Conservation (phyloP, 2,329 filamentous ascomycete species). For the Xylaria sp. region DNA sequence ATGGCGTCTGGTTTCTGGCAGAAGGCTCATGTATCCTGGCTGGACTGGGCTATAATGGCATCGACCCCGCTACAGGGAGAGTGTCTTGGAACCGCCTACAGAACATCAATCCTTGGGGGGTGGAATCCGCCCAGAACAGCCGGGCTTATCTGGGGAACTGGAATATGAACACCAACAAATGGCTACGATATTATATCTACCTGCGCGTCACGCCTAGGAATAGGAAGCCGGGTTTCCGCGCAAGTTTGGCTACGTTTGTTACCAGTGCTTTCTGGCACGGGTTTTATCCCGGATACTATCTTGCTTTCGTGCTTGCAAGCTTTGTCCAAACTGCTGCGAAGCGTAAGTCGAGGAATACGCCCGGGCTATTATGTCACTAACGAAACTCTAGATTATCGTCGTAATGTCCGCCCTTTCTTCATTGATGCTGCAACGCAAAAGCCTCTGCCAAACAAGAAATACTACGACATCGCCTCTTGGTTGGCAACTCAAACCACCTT, state of each 20-base stretch:
- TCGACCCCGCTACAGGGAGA: constrained; percentile 85
- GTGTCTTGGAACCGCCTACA: constrained; percentile 88
- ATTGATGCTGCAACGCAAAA: constrained; percentile 78
- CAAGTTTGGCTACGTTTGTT: constrained; percentile 91
- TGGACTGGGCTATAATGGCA: constrained; percentile 92
- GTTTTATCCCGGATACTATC: constrained; percentile 96
- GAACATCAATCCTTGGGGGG: constrained; percentile 86
- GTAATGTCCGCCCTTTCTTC: constrained; percentile 92
- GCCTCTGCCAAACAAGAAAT: constrained; percentile 77
- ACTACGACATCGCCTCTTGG: constrained; percentile 85
- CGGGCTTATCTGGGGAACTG: constrained; percentile 89
- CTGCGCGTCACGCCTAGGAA: constrained; percentile 93
- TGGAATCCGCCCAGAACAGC: constrained; percentile 94
- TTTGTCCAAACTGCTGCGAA: constrained; percentile 95
- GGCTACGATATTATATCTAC: constrained; percentile 96
- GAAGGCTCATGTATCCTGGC: constrained; percentile 95
- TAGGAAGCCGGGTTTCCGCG: constrained; percentile 95
- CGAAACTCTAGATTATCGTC: constrained; percentile 77
- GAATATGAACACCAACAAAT: constrained; percentile 99
- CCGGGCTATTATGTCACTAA: constrained; percentile 28
- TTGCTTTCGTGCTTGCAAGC: constrained; percentile 88
- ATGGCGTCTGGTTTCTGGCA: constrained; percentile 92
- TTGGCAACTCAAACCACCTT: constrained; percentile 84
- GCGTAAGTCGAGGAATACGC: constrained; percentile 67
- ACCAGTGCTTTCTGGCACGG: constrained; percentile 98